Percentiles rank a stretch among this genome's conserved stretches.
Evolutionary conservation across 2,329 filamentous ascomycete species (phyloP).

Genomic region (Apiospora marii): DNA sequence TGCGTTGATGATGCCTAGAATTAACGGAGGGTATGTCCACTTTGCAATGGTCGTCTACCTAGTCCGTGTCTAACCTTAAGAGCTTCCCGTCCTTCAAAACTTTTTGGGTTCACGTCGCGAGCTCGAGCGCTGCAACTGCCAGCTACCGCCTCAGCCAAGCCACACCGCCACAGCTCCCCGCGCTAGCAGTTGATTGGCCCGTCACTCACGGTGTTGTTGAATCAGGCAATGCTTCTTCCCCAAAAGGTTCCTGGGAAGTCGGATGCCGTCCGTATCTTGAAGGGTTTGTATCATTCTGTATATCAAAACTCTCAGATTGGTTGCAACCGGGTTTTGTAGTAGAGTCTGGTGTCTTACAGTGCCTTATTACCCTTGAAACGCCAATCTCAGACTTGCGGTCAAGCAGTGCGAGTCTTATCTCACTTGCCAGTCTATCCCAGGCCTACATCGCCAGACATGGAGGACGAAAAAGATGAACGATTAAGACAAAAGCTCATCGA

Average conservation of each 20-base stretch:
- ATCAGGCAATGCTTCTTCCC: not conserved
- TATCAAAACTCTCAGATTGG: not conserved
- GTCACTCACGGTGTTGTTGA: not conserved
- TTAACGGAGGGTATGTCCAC: conserved; percentile 11
- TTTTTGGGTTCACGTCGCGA: conserved; percentile 14
- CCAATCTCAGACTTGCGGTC: conserved; percentile 16
- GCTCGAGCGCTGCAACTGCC: not conserved
- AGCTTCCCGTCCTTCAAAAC: conserved; percentile 12
- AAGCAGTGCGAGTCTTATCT: not conserved
- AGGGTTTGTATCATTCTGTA: not conserved
- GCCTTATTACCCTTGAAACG: not conserved
- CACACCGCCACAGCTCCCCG: conserved; percentile 1
- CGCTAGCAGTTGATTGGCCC: conserved; percentile 1
- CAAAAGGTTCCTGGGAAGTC: not conserved
- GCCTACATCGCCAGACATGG: conserved; percentile 26
- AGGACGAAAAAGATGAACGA: conserved; percentile 44
- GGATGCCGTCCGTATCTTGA: not conserved
- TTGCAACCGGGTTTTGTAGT: not conserved
- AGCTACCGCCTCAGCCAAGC: not conserved
- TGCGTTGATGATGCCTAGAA: conserved; percentile 1
- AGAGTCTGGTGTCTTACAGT: no score
- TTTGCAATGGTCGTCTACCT: conserved; percentile 20
- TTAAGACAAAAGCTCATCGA: conserved; percentile 48
- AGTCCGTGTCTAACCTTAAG: conserved; percentile 12
- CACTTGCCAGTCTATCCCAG: not conserved